Evolutionary conservation across 257 asterid species (phyloP).

Genomic region (Gardenia jasminoides): DNA sequence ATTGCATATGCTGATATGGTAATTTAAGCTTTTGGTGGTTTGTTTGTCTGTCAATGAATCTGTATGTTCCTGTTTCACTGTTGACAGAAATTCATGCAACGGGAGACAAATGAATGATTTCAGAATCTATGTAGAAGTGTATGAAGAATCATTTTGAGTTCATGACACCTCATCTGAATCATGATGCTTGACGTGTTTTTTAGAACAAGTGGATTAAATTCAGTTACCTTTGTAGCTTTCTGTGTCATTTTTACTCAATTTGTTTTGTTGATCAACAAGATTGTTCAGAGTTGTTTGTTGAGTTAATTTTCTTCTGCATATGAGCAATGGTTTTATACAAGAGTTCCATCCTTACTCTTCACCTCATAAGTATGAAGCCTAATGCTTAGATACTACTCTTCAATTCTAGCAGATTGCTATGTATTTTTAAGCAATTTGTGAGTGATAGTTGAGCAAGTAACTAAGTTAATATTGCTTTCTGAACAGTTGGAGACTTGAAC

Average conservation of each 20-base stretch:
- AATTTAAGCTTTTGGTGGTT: neutral
- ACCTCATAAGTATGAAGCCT: neutral
- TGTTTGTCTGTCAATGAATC: no score
- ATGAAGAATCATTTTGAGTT: neutral
- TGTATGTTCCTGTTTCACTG: no score
- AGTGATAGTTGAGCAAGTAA: neutral
- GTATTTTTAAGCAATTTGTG: no score
- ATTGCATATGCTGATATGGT: neutral
- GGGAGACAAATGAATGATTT: neutral
- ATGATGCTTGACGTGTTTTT: neutral
- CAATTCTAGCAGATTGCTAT: neutral
- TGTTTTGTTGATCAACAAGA: neutral
- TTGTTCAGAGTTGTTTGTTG: neutral
- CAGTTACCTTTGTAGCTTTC: neutral
- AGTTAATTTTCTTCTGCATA: neutral
- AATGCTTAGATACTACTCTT: neutral
- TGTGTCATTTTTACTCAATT: neutral
- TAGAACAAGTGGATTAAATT: neutral
- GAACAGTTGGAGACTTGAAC: slow-evolving; percentile 70
- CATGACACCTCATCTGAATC: neutral
- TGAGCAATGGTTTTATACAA: neutral
- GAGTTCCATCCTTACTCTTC: neutral
- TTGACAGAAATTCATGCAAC: neutral
- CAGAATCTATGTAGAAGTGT: neutral
- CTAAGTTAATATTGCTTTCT: neutral